Percentiles rank a stretch among this genome's conserved stretches.
phyloP scores from a whole-genome alignment of 2,329 filamentous ascomycete genomes.

The Apiospora phragmitis region DNA sequence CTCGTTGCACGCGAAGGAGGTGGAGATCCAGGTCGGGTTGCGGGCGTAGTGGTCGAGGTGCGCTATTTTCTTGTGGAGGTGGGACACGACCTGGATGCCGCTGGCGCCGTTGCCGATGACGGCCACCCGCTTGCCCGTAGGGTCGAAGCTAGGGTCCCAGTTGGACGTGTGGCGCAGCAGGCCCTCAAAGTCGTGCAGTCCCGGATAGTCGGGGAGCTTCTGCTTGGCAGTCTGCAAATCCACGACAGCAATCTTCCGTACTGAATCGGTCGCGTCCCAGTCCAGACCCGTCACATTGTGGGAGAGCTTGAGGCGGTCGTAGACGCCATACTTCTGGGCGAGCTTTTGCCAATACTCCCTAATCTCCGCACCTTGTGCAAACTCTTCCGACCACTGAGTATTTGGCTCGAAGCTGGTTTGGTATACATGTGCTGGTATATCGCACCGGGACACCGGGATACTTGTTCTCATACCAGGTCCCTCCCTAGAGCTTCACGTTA shows the following conservation, averaged over 20 bases:
- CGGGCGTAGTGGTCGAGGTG: conserved; percentile 66
- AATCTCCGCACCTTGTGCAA: conserved; percentile 68
- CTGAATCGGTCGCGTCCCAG: conserved; percentile 53
- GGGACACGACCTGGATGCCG: conserved; percentile 57
- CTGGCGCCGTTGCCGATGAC: conserved; percentile 65
- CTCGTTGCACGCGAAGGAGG: conserved; percentile 57
- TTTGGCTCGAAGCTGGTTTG: conserved; percentile 69
- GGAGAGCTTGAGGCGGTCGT: conserved; percentile 55
- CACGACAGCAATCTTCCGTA: conserved; percentile 56
- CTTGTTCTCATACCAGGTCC: conserved; percentile 55
- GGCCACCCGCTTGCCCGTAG: conserved; percentile 50
- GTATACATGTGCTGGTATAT: conserved; percentile 70
- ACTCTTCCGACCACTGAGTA: conserved; percentile 67
- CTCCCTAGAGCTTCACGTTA: conserved; percentile 36
- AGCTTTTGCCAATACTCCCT: conserved; percentile 64
- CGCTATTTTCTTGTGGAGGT: conserved; percentile 47
- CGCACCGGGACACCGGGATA: conserved; percentile 68
- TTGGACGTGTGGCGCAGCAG: conserved; percentile 60
- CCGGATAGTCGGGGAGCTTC: conserved; percentile 62
- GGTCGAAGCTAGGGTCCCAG: conserved; percentile 56
- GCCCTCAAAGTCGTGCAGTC: conserved; percentile 55
- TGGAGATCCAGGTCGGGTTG: conserved; percentile 67
- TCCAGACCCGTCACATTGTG: conserved; percentile 55
- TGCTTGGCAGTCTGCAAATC: conserved; percentile 39
- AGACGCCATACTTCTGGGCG: conserved; percentile 64